Conservation (phyloP, 805 yeast genomes). For the Ogataea trehalophila region DNA sequence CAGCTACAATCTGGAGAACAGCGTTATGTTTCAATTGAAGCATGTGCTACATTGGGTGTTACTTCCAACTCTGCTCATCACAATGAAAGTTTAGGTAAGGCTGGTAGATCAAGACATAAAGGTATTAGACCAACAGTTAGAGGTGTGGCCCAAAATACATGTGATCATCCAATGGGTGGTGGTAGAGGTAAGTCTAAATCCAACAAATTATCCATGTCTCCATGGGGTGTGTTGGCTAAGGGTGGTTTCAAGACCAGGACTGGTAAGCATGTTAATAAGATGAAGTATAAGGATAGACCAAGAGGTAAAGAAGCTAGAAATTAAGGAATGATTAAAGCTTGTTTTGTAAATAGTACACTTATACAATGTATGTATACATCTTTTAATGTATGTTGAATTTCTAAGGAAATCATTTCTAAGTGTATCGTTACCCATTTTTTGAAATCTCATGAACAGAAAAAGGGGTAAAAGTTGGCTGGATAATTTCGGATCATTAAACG, state of each 20-base stretch:
- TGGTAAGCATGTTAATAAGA: conserved; percentile 78
- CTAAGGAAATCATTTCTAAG: too few relatives aligned
- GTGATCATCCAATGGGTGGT: conserved; percentile 99
- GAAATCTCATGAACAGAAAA: too few relatives aligned
- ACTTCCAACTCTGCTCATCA: conserved; percentile 93
- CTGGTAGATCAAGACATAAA: conserved; percentile 88
- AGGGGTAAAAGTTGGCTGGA: too few relatives aligned
- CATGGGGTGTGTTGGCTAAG: conserved; percentile 93
- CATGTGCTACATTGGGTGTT: conserved; percentile 91
- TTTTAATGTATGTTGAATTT: too few relatives aligned
- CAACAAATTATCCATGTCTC: conserved; percentile 87
- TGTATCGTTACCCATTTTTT: too few relatives aligned
- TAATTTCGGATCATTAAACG: too few relatives aligned
- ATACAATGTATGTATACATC: too few relatives aligned
- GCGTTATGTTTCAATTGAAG: conserved; percentile 77
- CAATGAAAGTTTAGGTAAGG: conserved; percentile 87
- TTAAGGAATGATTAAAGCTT: not conserved
- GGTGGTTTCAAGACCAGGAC: conserved; percentile 92
- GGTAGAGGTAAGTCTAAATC: conserved; percentile 99
- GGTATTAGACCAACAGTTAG: conserved; percentile 95
- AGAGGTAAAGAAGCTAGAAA: conserved; percentile 49
- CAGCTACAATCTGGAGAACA: conserved; percentile 90
- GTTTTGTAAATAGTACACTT: not conserved
- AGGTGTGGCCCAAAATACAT: conserved; percentile 97
- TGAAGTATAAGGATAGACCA: conserved; percentile 89